These are phyloP conservation scores for Kwoniella botswanensis DNA, from an alignment of 768 basidiomycete species.

Conservation along the genomic window DNA sequence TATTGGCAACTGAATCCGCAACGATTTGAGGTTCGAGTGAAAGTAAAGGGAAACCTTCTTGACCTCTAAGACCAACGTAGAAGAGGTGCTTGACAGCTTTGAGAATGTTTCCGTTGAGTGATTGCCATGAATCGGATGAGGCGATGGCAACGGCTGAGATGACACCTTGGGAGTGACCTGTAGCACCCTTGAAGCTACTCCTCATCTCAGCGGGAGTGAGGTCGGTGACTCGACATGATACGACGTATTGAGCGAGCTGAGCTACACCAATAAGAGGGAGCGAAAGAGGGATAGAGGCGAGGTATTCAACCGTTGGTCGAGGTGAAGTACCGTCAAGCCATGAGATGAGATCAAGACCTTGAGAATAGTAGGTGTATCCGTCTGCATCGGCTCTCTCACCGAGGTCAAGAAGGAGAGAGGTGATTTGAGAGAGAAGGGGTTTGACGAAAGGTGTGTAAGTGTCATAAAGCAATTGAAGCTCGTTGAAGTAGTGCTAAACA, in stretches of 20 bases:
- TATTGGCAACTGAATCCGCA: slow-evolving; percentile 84
- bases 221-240: slow-evolving; percentile 74
- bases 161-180: slow-evolving; percentile 97
- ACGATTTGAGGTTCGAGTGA: slow-evolving; percentile 86
- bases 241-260: slow-evolving; percentile 90
- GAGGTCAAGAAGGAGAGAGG: slow-evolving; percentile 73
- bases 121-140: slow-evolving; percentile 74
- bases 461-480: slow-evolving; percentile 86
- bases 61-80: slow-evolving; percentile 88
- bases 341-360: slow-evolving; percentile 78
- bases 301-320: slow-evolving; percentile 80
- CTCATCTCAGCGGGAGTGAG: slow-evolving; percentile 81
- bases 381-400: slow-evolving; percentile 65
- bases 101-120: slow-evolving; percentile 73
- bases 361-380: slow-evolving; percentile 68
- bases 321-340: slow-evolving; percentile 78
- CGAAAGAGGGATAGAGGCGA: slow-evolving; percentile 91
- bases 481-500: slow-evolving; percentile 82
- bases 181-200: slow-evolving; percentile 76
- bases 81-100: slow-evolving; percentile 93
- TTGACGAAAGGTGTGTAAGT: slow-evolving; percentile 86
- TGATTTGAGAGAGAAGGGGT: slow-evolving; percentile 70
- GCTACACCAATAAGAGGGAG: slow-evolving; percentile 95
- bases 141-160: slow-evolving; percentile 90
- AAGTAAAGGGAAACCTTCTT: slow-evolving; percentile 90